Percentiles rank a stretch among this genome's conserved stretches.
These are phyloP conservation scores for Cyanidioschyzon merolae DNA, from an alignment of 23 red algal species.

Conservation along the genomic window DNA sequence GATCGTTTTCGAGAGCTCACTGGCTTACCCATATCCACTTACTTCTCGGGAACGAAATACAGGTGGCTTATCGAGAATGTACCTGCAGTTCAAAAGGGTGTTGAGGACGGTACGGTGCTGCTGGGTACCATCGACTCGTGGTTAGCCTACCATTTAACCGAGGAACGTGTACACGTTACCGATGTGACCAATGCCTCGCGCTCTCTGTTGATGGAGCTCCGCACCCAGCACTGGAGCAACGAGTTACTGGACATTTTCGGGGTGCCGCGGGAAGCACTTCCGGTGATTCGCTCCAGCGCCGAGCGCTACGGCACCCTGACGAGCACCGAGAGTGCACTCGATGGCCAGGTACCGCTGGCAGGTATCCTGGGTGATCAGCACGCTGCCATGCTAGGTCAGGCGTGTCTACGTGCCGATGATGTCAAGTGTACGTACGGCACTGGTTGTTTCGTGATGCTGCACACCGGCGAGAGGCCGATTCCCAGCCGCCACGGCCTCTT, in stretches of 20 bases:
- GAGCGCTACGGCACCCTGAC: conserved; percentile 46
- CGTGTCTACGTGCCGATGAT: conserved; percentile 44
- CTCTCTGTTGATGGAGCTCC: conserved; percentile 89
- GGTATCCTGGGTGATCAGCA: conserved; percentile 92
- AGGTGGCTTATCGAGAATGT: conserved; percentile 81
- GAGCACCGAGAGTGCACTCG: conserved; percentile 24
- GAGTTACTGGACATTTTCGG: conserved; percentile 39
- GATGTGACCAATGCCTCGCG: conserved; percentile 83
- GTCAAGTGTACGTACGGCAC: conserved; percentile 86
- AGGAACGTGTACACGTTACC: conserved; percentile 44
- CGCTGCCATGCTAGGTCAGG: conserved; percentile 71
- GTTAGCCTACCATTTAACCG: conserved; percentile 54
- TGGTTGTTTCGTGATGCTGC: conserved; percentile 81
- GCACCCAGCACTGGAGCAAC: conserved; percentile 37
- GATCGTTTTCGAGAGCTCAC: conserved; percentile 28
- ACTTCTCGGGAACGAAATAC: conserved; percentile 76
- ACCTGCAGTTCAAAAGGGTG: conserved; percentile 38
- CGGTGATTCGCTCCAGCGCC: conserved; percentile 54
- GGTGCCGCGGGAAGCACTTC: conserved; percentile 34
- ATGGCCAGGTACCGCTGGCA: conserved; percentile 34
- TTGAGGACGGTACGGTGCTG: conserved; percentile 51
- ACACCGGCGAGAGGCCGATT: conserved; percentile 46
- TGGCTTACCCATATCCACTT: conserved; percentile 59
- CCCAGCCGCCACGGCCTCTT: conserved; percentile 40
- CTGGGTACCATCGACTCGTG: conserved; percentile 87